These are phyloP conservation scores for Pyrenopolyporus hunteri DNA, from an alignment of 495 filamentous ascomycete genomes.

Conservation along the genomic window DNA sequence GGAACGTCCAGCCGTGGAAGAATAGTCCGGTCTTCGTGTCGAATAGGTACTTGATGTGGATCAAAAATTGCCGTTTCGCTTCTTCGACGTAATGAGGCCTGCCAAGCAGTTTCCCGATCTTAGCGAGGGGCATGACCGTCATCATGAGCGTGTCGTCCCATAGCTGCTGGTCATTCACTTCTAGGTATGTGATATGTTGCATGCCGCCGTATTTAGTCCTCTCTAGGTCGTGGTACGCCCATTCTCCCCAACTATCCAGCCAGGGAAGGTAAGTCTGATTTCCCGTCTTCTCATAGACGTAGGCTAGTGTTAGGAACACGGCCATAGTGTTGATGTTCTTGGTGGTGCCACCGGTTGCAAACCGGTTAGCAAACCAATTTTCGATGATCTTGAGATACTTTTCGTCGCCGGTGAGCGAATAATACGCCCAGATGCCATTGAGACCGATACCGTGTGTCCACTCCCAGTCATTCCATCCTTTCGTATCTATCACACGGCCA, in stretches of 20 bases:
- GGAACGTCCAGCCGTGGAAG: conserved; percentile 79
- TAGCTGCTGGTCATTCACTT: conserved; percentile 68
- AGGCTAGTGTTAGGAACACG: conserved; percentile 71
- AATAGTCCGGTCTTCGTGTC: conserved; percentile 70
- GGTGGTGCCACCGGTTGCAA: conserved; percentile 70
- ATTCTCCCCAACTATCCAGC: conserved; percentile 77
- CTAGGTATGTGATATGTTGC: conserved; percentile 73
- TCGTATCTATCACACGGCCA: conserved; percentile 77
- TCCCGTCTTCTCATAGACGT: conserved; percentile 69
- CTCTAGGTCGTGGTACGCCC: conserved; percentile 74
- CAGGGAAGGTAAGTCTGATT: conserved; percentile 68
- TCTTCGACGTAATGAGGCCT: conserved; percentile 72
- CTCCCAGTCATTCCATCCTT: conserved; percentile 80
- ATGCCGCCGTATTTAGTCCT: conserved; percentile 74
- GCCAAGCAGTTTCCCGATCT: conserved; percentile 70
- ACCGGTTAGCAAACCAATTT: conserved; percentile 69
- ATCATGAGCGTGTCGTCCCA: conserved; percentile 86
- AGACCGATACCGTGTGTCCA: conserved; percentile 82
- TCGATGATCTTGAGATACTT: conserved; percentile 63
- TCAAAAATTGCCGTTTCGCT: conserved; percentile 73
- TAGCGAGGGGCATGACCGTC: conserved; percentile 76
- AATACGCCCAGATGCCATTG: conserved; percentile 80
- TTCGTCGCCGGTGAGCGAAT: conserved; percentile 64
- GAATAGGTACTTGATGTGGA: conserved; percentile 75
- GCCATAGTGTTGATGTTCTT: conserved; percentile 87